Evolutionary conservation across 2,329 filamentous ascomycete genomes (phyloP).

Genomic region (Cladosporium cucumerinum): DNA sequence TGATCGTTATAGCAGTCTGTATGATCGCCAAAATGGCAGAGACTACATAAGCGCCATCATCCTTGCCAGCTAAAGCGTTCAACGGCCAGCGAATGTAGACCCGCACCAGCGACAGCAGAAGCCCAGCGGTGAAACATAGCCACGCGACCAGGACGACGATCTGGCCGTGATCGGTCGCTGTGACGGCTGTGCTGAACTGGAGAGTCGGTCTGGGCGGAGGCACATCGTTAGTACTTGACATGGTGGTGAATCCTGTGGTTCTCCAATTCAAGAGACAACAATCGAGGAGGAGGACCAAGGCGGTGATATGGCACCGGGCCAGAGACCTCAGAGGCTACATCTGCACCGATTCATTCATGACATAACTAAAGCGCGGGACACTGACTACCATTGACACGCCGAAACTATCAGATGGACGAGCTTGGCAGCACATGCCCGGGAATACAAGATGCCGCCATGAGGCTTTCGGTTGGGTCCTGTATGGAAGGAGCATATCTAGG

Average conservation of each 20-base stretch:
- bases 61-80: conserved; percentile 9
- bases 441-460: neutral
- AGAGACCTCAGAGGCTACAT: neutral
- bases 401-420: neutral
- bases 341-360: neutral
- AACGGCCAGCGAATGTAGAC: conserved; percentile 18
- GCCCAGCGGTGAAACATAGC: conserved; percentile 20
- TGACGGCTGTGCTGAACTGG: conserved; percentile 20
- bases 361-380: neutral
- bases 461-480: neutral
- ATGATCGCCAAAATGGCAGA: conserved; percentile 4
- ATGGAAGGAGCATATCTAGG: neutral
- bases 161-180: conserved; percentile 18
- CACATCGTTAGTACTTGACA: conserved; percentile 8
- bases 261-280: neutral
- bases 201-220: conserved; percentile 15
- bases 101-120: conserved; percentile 7
- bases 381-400: neutral
- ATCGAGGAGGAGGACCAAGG: neutral
- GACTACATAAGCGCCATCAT: conserved; percentile 12
- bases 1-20: conserved; percentile 6
- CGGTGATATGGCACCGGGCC: neutral
- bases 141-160: conserved; percentile 18
- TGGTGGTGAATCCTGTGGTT: neutral
- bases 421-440: neutral